Base-by-base conservation (phyloP, 2,329 filamentous ascomycete species). In the Ophiocordyceps camponoti-floridani region DNA sequence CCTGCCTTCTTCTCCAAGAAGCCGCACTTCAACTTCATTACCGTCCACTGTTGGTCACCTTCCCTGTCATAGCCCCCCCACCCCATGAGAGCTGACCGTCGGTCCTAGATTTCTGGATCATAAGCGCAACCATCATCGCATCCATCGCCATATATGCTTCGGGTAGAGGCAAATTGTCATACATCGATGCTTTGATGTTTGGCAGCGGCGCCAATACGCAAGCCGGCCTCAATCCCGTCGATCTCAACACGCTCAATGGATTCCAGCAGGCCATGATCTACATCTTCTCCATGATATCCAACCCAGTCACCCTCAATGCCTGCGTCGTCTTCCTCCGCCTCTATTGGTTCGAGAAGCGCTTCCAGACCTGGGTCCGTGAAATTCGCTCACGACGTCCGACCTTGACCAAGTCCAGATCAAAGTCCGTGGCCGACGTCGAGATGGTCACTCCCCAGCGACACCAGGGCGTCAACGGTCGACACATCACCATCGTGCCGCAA, bases 331-430 rank as follows among this genome's bases (percentile, higher is more conserved):
- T 94, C 53, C 72, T 96, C 13, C 82, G 91, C 26, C 69, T 98
- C 2, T 95, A 94, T 63, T 98, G 89, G 89, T 98, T 98, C 58
- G 88, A 98, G 62, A 94, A 93, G 62, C 77, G 88, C 8, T 96
- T 98, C 58, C 83, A 94, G 57, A 73, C 84, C 53, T 75, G 94
- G 50, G 87, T 83, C 13, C 72, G 71, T 31, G 84, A 94, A 53
- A 79, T 84, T 1, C 75, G 77, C 45, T 69, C 65, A 40, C 67
- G 79, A 44, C 76, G 88, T 45, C 70, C 72, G 45, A 82, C 73
- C 33, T 61, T 80, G n/a, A 66, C 70, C 62, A 66, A 78, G 67
- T 65, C 83, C 56, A 62, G 76, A 64, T 63, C 80, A 57, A 63
- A 68, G 47, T 56, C 64, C 2, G 53, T 51, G 23, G 51, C 57